phyloP scores from a whole-genome alignment of 441 rosid genomes.

The Gossypium schwendimanii region DNA sequence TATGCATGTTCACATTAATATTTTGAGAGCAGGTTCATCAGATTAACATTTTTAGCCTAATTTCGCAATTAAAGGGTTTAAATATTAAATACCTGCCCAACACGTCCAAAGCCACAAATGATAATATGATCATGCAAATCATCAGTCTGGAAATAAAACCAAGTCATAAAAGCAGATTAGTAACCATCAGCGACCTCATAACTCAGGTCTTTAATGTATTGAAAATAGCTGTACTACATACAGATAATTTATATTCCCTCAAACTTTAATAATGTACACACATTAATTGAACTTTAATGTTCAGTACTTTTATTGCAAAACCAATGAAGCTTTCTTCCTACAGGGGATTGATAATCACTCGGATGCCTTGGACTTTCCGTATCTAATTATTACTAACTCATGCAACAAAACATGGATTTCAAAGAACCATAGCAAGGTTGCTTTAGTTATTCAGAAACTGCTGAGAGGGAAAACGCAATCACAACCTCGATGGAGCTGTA shows the following conservation, averaged over 20 bases:
- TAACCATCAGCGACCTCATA: not conserved
- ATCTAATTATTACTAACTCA: not conserved
- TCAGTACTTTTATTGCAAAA: not conserved
- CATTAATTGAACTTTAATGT: not conserved
- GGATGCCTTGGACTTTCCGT: not conserved
- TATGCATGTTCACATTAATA: not conserved
- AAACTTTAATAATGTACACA: not conserved
- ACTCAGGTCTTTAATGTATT: not conserved
- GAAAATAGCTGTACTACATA: not conserved
- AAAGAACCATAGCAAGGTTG: slow-evolving; percentile 11
- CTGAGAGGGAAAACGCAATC: not conserved
- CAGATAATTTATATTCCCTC: not conserved
- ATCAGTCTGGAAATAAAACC: slow-evolving; percentile 64
- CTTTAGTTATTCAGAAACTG: slow-evolving; percentile 3
- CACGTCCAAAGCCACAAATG: slow-evolving; percentile 96
- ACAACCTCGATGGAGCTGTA: slow-evolving; percentile 5
- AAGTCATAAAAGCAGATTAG: slow-evolving; percentile 17
- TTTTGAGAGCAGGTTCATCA: slow-evolving; percentile 6
- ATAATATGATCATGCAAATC: slow-evolving; percentile 95
- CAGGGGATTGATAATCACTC: slow-evolving; percentile 1
- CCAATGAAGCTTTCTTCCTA: not conserved
- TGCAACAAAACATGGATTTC: slow-evolving; percentile 15
- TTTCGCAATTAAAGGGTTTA: slow-evolving; percentile 6
- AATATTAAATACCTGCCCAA: slow-evolving; percentile 70
- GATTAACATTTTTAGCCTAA: slow-evolving; percentile 1